Evolutionary conservation across 495 filamentous ascomycete genomes (phyloP).

Genomic region (Parathielavia hyrcaniae): DNA sequence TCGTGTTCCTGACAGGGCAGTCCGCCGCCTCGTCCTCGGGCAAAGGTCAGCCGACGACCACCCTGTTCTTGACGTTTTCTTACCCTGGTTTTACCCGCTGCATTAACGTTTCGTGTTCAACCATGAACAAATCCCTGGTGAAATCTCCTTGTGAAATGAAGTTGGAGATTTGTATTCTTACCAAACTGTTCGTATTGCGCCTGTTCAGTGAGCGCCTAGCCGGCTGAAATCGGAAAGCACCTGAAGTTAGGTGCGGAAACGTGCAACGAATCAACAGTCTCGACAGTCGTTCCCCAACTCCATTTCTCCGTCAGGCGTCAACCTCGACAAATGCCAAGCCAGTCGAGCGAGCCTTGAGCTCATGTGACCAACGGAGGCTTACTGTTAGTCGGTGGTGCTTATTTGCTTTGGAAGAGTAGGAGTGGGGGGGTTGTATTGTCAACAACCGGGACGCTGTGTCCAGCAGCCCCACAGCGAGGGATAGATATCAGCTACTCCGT

Average conservation of each 20-base stretch:
- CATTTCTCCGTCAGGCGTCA: neutral
- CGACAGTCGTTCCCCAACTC: slow-evolving; percentile 2
- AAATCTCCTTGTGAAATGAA: neutral
- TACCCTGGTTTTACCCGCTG: no score
- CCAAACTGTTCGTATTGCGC: no score
- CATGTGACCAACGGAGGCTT: slow-evolving; percentile 10
- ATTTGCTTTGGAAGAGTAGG: neutral
- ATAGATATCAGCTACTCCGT: no score
- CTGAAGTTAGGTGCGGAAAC: neutral
- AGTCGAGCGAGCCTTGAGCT: neutral
- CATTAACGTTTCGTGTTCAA: no score
- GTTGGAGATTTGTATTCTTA: neutral
- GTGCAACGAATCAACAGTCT: neutral
- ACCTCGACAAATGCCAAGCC: slow-evolving; percentile 6
- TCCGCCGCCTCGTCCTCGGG: slow-evolving; percentile 1
- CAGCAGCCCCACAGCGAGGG: no score
- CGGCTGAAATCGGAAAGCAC: slow-evolving; percentile 12
- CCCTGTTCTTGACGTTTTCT: no score
- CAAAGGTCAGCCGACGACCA: neutral
- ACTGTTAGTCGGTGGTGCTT: no score
- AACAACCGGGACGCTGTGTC: no score
- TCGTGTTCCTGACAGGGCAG: neutral
- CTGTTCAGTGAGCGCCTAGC: neutral
- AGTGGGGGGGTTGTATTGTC: neutral
- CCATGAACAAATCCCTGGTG: no score